phyloP scores from a whole-genome alignment of 495 filamentous ascomycete genomes.

The Articulospora tetracladia region DNA sequence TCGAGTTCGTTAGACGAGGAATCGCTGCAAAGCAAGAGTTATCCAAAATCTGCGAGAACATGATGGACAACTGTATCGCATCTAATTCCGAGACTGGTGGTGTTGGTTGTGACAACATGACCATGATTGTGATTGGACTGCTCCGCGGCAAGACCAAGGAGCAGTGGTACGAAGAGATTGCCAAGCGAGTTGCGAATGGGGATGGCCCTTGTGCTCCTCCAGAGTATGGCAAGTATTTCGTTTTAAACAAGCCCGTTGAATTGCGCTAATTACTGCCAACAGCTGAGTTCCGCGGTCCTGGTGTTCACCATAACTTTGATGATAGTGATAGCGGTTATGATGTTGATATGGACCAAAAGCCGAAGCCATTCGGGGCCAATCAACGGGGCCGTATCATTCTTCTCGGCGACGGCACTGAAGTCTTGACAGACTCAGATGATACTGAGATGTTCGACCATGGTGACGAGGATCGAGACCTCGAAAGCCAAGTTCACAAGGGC shows the following conservation, averaged over 20 bases:
- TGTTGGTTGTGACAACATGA: conserved; percentile 99
- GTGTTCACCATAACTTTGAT: conserved; percentile 84
- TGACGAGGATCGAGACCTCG: conserved; percentile 77
- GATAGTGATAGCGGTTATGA: conserved; percentile 93
- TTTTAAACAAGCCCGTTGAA: conserved; percentile 25
- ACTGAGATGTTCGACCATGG: conserved; percentile 87
- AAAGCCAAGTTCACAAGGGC: conserved; percentile 47
- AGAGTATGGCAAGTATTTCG: conserved; percentile 85
- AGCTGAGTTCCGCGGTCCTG: conserved; percentile 97
- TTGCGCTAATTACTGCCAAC: conserved; percentile 30
- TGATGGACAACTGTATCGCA: conserved; percentile 99
- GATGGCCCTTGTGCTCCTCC: conserved; percentile 98
- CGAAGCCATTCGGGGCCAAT: conserved; percentile 31
- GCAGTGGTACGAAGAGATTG: conserved; percentile 96
- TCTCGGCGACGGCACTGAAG: conserved; percentile 89
- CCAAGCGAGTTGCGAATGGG: conserved; percentile 88
- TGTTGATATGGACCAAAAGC: conserved; percentile 63
- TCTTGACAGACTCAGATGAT: conserved; percentile 80
- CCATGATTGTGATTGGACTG: conserved; percentile 87
- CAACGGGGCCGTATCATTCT: conserved; percentile 79
- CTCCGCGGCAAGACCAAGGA: conserved; percentile 89
- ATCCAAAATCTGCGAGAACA: conserved; percentile 93
- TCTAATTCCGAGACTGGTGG: conserved; percentile 97
- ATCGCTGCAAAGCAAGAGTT: conserved; percentile 94
- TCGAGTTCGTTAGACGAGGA: conserved; percentile 94